phyloP scores from a whole-genome alignment of 768 basidiomycete genomes.

The Boletus tomentosulus region DNA sequence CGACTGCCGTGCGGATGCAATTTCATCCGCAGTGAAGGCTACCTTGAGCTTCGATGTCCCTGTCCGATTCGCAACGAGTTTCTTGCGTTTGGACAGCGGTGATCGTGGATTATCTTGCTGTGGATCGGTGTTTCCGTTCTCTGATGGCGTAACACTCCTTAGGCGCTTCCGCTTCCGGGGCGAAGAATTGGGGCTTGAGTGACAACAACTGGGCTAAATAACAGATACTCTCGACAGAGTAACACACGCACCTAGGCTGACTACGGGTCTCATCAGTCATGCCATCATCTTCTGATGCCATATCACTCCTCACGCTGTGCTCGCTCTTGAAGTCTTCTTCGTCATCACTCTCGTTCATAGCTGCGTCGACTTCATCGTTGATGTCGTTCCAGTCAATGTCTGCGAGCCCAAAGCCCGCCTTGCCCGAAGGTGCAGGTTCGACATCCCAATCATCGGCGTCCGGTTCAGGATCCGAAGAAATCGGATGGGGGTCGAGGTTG shows the following conservation, averaged over 20 bases:
- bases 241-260: conserved; percentile 36
- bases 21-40: conserved; percentile 53
- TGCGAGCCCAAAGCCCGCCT: conserved; percentile 42
- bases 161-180: conserved; percentile 63
- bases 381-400: conserved; percentile 80
- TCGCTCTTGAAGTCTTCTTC: conserved; percentile 36
- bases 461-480: conserved; percentile 63
- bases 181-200: conserved; percentile 37
- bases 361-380: conserved; percentile 83
- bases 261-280: conserved; percentile 49
- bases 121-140: conserved; percentile 38
- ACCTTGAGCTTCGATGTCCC: conserved; percentile 69
- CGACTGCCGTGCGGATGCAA: conserved; percentile 21
- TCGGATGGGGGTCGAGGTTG: conserved; percentile 45
- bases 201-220: conserved; percentile 4
- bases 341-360: conserved; percentile 78
- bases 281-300: conserved; percentile 46
- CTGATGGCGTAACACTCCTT: conserved; percentile 69
- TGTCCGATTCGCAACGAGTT: conserved; percentile 59
- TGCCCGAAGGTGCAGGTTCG: conserved; percentile 33
- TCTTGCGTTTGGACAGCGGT: conserved; percentile 79
- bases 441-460: conserved; percentile 69
- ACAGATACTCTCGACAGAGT: conserved; percentile 15
- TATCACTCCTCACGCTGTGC: conserved; percentile 40
- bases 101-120: conserved; percentile 51